A percentile compares a stretch with the other conserved stretches of the same genome.
Conservation (phyloP, 768 basidiomycete genomes). For the Tylopilus sp. region DNA sequence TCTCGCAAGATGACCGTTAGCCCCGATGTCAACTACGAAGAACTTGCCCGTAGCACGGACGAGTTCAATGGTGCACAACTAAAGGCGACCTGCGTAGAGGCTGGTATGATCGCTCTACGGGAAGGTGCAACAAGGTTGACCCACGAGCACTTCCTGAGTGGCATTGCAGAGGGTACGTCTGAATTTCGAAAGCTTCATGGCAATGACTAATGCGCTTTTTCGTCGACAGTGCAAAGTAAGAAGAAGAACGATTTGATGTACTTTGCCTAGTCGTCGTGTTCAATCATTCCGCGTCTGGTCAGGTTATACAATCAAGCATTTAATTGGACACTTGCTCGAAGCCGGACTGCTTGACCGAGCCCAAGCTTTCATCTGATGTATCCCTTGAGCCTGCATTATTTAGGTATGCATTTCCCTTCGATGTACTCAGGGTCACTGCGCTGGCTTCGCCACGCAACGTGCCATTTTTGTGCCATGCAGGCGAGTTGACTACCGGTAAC, state of each 20-base stretch:
- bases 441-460: neutral
- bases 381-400: too few relatives aligned
- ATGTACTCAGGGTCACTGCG: neutral
- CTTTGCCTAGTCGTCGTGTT: slow-evolving; percentile 61
- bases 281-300: neutral
- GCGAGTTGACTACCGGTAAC: neutral
- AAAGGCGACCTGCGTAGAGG: slow-evolving; percentile 98
- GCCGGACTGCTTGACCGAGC: neutral
- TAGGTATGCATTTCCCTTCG: neutral
- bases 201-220: slow-evolving; percentile 23
- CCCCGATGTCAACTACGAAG: slow-evolving; percentile 92
- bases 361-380: neutral
- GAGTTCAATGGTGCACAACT: slow-evolving; percentile 98
- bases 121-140: slow-evolving; percentile 86
- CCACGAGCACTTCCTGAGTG: slow-evolving; percentile 95
- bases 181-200: neutral
- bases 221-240: slow-evolving; percentile 88
- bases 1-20: slow-evolving; percentile 92
- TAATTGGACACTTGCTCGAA: neutral
- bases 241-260: slow-evolving; percentile 99
- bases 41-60: slow-evolving; percentile 93
- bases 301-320: slow-evolving; percentile 8
- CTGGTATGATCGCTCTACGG: slow-evolving; percentile 96
- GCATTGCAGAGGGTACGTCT: slow-evolving; percentile 80
- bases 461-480: too few relatives aligned